Percentiles rank a stretch among this genome's conserved stretches.
Conservation (phyloP, 2,329 filamentous ascomycete genomes). For the Huntiella abstrusa region DNA sequence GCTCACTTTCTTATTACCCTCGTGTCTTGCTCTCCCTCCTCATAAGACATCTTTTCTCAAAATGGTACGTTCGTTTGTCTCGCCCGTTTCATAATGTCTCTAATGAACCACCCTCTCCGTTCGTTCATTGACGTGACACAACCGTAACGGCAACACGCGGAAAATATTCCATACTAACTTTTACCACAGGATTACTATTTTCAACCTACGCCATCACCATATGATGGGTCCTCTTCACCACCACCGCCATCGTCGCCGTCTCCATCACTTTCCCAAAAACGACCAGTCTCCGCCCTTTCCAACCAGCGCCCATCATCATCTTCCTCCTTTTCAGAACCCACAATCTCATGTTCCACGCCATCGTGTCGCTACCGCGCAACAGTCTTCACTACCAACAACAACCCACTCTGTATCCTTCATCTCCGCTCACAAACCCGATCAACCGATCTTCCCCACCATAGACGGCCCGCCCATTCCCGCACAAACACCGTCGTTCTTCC, state of each 20-base stretch:
- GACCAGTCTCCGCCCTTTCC: background rate
- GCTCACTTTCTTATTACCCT: background rate
- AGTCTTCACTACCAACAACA: constrained; percentile 2
- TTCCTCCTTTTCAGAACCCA: background rate
- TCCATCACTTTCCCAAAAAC: too few relatives aligned
- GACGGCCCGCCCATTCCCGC: background rate
- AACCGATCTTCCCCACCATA: background rate
- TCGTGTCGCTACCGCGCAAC: constrained; percentile 7
- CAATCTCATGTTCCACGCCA: background rate
- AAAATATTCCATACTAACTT: background rate
- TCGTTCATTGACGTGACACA: background rate
- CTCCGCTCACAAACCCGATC: background rate
- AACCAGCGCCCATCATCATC: background rate
- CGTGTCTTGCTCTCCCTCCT: background rate
- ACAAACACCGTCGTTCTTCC: background rate
- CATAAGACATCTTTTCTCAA: background rate
- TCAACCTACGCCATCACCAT: background rate
- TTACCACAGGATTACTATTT: constrained; percentile 2
- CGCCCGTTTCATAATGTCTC: background rate
- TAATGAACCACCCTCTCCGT: background rate
- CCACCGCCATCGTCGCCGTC: background rate
- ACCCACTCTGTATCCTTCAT: constrained; percentile 5
- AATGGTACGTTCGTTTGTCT: background rate
- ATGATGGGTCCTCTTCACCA: background rate
- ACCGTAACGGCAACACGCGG: background rate